Base-by-base conservation (phyloP, 2,329 filamentous ascomycete species). In the Plenodomus lindquistii region DNA sequence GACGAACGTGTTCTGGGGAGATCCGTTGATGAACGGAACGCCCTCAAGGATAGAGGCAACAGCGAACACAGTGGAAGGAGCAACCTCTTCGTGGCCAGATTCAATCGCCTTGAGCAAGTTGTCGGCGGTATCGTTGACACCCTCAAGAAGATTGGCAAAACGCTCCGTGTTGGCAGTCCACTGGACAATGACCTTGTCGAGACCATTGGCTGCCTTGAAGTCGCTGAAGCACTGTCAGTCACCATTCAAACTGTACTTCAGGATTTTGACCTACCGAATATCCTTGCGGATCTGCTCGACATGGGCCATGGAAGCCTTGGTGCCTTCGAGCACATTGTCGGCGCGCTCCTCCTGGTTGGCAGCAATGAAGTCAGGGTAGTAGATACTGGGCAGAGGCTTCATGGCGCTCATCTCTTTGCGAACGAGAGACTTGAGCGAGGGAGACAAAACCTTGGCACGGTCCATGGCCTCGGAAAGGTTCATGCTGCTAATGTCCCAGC, bases 101-200 rank as follows among this genome's bases (percentile, higher is more conserved):
- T 93, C 86, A 71, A 99, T 96, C 42, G 94, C 81, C 71, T 88
- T 87, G 72, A 97, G 79, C 54, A 99, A 82, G 76, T 97, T 97
- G 62, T 96, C 91, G 42, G 93, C 91, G 16, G 93, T 97, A 77
- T 99, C 94, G 72, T 99, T 97, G 76, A 99, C 85, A 55, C 93
- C 93, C 17, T 85, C 77, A 44, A 96, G 74, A 60, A 97, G 81
- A 59, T 97, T 91, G 60, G 94, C 90, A 68, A 91, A 99, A 57
- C 94, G 91, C 79, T 99, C 94, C 11, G 94, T 99, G 81, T 99
- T 99, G 76, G 94, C 94, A 50, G 94, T 97, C 94, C 94, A 99
- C 76, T 94, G 88, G 53, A 99, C 87, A 69, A 99, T 91, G 70
- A 99, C 88, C 81, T 95, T 97, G 81, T 97, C 93, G 27, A 99